phyloP scores from a whole-genome alignment of 371 early-diverging fungal genomes.

The Choanephora cucurbitarum region DNA sequence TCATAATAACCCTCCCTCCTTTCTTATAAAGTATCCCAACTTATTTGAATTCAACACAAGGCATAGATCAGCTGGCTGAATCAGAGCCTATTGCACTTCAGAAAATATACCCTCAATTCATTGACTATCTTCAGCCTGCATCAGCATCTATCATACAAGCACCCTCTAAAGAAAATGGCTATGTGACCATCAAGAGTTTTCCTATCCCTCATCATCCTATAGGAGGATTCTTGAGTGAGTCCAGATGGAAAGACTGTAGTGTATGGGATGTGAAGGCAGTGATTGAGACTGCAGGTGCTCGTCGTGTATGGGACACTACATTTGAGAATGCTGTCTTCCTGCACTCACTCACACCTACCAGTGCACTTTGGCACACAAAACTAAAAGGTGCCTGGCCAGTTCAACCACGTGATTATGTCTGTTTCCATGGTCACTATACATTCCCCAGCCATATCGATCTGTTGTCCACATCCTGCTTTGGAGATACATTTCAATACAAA shows the following conservation, averaged over 20 bases:
- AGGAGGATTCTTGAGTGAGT: constrained; percentile 51
- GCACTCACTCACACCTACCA: constrained; percentile 48
- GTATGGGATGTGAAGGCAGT: constrained; percentile 63
- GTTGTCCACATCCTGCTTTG: constrained; percentile 51
- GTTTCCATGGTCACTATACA: constrained; percentile 50
- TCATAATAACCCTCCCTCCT: too few species aligned
- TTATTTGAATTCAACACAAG: not conserved
- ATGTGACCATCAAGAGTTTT: constrained; percentile 41
- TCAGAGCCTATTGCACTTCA: constrained; percentile 33
- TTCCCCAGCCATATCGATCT: constrained; percentile 47
- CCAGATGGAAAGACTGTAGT: constrained; percentile 53
- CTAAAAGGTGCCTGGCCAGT: constrained; percentile 58
- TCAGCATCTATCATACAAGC: constrained; percentile 15
- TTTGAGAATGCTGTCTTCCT: constrained; percentile 50
- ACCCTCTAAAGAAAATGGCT: constrained; percentile 28
- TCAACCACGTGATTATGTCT: constrained; percentile 55
- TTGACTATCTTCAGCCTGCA: constrained; percentile 13
- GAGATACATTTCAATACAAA: constrained; percentile 40
- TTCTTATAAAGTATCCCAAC: too few species aligned
- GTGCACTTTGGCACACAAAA: constrained; percentile 51
- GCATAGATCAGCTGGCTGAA: constrained; percentile 21
- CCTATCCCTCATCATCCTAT: constrained; percentile 54
- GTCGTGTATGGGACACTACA: constrained; percentile 51
- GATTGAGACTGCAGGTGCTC: constrained; percentile 44
- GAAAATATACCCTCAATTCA: constrained; percentile 29